Evolutionary conservation across 2,329 filamentous ascomycete species (phyloP), one percentile per base, ranked within the genome.

Genomic region (Coniochaeta hoffmannii): DNA sequence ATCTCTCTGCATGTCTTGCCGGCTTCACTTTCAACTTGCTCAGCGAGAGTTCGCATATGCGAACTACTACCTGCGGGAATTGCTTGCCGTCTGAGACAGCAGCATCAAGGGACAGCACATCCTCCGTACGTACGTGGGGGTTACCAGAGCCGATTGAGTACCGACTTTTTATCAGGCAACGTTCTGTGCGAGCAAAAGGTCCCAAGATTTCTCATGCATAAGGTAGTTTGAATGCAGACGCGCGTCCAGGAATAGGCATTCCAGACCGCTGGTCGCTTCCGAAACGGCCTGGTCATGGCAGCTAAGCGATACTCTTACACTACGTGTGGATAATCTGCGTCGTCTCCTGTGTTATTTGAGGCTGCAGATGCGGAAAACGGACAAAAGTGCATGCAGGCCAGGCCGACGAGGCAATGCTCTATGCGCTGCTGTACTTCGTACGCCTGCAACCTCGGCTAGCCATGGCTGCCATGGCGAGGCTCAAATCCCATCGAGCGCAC

Each of bases 21-120:
- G 41, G 41, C 10, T 46, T 26, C 41, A 26, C 41, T 46, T 46
- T 22, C 41, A 46, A 46, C 41, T 28, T 46, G 41, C 41, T 46
- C 41, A 28, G 7, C 19, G 11, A 28, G 12, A 46, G 41, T 46
- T 46, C 57, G 44, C 58, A 53, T 55, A 59, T 59, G 58, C 58
- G 59, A 62, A 59, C 60, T 53, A 59, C 60, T 53, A 54, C 53
- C 55, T 63, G 58, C 60, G 58, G 53, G 49, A 59, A 28, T 14
- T 14, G 10, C 24, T n/a, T 41, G 52, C 17, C n/a, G 36, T 41
- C 34, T 32, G 26, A 53, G 35, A 44, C 34, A 15, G 15, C 6
- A 19, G n/a, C n/a, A n/a, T n/a, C 5, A 12, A 24, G 15, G 15
- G 22, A 46, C 19, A 38, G 35, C 35, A 44, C 19, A 7, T 41